A percentile compares a stretch with the other conserved stretches of the same genome.
Conservation (phyloP, 495 filamentous ascomycete species). For the Wilcoxina mikolae region DNA sequence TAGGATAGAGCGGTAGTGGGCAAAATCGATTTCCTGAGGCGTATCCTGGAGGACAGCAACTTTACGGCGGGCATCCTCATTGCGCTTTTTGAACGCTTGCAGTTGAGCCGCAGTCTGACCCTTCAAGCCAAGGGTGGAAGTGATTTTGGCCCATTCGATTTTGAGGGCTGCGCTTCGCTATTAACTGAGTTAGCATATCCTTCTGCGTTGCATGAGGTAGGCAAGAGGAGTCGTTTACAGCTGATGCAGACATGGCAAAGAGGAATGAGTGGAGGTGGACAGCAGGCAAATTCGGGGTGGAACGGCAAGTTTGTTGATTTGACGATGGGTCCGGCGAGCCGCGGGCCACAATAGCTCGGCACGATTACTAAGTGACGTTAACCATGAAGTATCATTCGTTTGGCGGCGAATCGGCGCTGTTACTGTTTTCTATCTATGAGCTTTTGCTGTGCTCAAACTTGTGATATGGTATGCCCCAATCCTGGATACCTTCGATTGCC, state of each 20-base stretch:
- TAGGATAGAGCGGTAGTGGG: slow-evolving; percentile 74
- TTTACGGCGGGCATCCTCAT: slow-evolving; percentile 95
- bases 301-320: too few species aligned
- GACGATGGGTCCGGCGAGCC: too few species aligned
- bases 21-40: slow-evolving; percentile 76
- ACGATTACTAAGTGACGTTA: too few species aligned
- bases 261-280: slow-evolving; percentile 10
- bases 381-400: too few species aligned
- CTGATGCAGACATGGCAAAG: slow-evolving; percentile 18
- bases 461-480: too few species aligned
- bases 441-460: too few species aligned
- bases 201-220: not conserved
- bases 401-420: too few species aligned
- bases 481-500: too few species aligned
- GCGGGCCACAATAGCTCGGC: too few species aligned
- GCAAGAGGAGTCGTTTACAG: slow-evolving; percentile 10
- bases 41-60: slow-evolving; percentile 61
- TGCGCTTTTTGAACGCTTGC: slow-evolving; percentile 96
- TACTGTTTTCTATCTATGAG: too few species aligned
- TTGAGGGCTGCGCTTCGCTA: slow-evolving; percentile 97
- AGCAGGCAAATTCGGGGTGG: not conserved
- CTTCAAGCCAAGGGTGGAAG: slow-evolving; percentile 82
- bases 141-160: slow-evolving; percentile 94
- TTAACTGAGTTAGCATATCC: slow-evolving; percentile 20
- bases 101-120: slow-evolving; percentile 83